A percentile compares a stretch with the other conserved stretches of the same genome.
phyloP scores from a whole-genome alignment of 75 land plant genomes.

The Picea sitchensis region DNA sequence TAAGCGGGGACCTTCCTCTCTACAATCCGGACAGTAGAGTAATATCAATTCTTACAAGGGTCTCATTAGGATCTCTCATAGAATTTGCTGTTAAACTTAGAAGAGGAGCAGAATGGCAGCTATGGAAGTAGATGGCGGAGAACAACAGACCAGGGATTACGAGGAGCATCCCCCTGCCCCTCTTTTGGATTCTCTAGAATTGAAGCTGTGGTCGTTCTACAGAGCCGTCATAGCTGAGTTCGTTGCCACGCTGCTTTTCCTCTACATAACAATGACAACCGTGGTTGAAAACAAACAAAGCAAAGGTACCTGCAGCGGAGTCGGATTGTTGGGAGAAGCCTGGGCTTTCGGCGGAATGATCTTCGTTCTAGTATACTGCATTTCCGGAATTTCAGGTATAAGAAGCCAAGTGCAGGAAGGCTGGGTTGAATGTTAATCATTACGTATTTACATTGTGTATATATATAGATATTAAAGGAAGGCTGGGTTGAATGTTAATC shows the following conservation, averaged over 20 bases:
- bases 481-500: neutral
- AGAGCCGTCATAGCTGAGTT: constrained; percentile 55
- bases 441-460: too few relatives aligned
- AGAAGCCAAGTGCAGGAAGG: too few relatives aligned
- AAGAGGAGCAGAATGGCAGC: neutral
- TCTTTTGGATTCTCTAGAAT: constrained; percentile 33
- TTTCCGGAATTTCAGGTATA: constrained; percentile 50
- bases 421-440: too few relatives aligned
- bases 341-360: constrained; percentile 65
- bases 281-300: constrained; percentile 33
- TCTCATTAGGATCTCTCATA: too few relatives aligned
- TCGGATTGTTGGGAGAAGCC: constrained; percentile 51
- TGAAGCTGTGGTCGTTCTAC: constrained; percentile 52
- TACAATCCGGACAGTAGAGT: too few relatives aligned
- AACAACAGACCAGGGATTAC: constrained; percentile 32
- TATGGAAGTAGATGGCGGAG: constrained; percentile 10
- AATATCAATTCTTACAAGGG: too few relatives aligned
- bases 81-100: too few relatives aligned
- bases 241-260: constrained; percentile 54
- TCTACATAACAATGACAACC: constrained; percentile 51
- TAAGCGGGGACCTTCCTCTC: too few relatives aligned
- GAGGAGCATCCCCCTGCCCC: constrained; percentile 48
- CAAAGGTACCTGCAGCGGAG: constrained; percentile 30
- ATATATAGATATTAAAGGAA: neutral
- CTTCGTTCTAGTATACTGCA: constrained; percentile 59